A percentile compares a stretch with the other conserved stretches of the same genome.
Conservation (phyloP, 805 yeast species). For the Nakazawaea ishiwadae region DNA sequence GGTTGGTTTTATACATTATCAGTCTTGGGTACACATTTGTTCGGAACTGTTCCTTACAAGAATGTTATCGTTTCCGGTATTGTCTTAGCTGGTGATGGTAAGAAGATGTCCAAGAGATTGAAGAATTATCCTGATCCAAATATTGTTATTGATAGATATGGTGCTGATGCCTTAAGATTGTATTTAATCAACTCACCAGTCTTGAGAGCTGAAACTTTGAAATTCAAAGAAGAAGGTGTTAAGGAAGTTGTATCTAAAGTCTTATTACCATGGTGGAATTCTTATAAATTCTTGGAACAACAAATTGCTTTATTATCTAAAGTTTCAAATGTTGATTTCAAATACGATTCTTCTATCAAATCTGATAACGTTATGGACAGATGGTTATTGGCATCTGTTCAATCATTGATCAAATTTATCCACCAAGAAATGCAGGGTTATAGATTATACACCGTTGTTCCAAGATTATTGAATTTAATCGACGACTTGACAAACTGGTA, state of each 20-base stretch:
- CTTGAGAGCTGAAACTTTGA: constrained; percentile 91
- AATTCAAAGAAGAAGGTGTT: constrained; percentile 98
- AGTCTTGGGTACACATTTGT: constrained; percentile 91
- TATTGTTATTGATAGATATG: constrained; percentile 76
- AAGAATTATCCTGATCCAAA: constrained; percentile 97
- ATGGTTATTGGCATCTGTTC: constrained; percentile 96
- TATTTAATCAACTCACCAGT: constrained; percentile 97
- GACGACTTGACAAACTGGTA: constrained; percentile 98
- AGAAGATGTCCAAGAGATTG: constrained; percentile 97
- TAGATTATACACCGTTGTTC: constrained; percentile 93
- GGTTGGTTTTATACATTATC: constrained; percentile 99
- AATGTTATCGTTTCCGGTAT: constrained; percentile 96
- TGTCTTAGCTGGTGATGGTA: constrained; percentile 96
- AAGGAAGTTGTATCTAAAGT: constrained; percentile 96
- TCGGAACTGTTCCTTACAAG: constrained; percentile 88
- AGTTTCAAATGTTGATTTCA: constrained; percentile 63
- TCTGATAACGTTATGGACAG: constrained; percentile 93
- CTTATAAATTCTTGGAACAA: constrained; percentile 93
- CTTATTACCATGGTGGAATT: constrained; percentile 97
- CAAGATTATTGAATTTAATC: constrained; percentile 80
- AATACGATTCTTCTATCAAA: constrained; percentile 57
- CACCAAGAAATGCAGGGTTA: constrained; percentile 88
- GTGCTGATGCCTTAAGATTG: constrained; percentile 96
- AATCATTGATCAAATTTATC: constrained; percentile 80
- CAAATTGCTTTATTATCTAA: constrained; percentile 84